Evolutionary conservation across 345 rosid genomes (phyloP).

Genomic region (Corymbia maculata): DNA sequence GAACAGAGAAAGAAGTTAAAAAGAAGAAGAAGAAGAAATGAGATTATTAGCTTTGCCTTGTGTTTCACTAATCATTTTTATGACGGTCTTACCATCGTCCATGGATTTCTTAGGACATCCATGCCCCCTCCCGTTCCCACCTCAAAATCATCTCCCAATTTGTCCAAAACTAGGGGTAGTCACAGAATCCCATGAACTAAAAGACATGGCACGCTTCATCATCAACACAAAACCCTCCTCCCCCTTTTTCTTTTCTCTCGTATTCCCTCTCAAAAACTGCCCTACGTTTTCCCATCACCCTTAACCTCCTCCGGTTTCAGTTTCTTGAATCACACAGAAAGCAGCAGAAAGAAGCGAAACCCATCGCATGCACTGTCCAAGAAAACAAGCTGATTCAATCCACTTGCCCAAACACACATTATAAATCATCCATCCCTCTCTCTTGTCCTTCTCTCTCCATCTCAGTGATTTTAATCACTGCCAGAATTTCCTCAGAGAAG

Average conservation of each 20-base stretch:
- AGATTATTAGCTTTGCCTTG: background rate
- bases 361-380: constrained; percentile 5
- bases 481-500: background rate
- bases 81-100: background rate
- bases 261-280: background rate
- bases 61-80: background rate
- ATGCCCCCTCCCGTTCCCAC: background rate
- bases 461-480: too few relatives aligned
- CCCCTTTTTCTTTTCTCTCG: background rate
- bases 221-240: background rate
- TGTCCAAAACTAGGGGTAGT: constrained; percentile 5
- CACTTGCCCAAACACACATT: background rate
- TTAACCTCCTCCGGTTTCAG: background rate
- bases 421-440: constrained; percentile 9
- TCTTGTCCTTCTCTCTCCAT: constrained; percentile 4
- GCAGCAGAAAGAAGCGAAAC: background rate
- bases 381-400: background rate
- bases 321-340: background rate
- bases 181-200: background rate
- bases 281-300: constrained; percentile 4
- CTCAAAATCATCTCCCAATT: constrained; percentile 1
- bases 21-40: background rate
- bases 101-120: background rate
- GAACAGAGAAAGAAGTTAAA: background rate
- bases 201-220: background rate